Conservation (phyloP, 2,329 filamentous ascomycete species). For the Mycosphaerelloides madeirae region DNA sequence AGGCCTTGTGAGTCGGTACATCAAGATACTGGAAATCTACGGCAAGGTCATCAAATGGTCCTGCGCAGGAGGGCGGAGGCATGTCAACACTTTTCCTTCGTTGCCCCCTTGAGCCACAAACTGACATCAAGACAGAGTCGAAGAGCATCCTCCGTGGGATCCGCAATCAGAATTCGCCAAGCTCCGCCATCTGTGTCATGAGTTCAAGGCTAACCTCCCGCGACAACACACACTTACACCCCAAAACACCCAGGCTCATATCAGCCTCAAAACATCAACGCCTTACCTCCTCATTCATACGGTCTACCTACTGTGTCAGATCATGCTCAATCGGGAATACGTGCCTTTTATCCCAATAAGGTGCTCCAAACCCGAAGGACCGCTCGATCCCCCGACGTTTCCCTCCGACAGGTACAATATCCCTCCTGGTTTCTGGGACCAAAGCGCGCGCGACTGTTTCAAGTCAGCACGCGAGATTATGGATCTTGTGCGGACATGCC, state of each 20-base stretch:
- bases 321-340: slow-evolving; percentile 65
- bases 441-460: slow-evolving; percentile 60
- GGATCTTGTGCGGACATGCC: slow-evolving; percentile 59
- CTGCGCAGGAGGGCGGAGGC: slow-evolving; percentile 55
- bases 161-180: slow-evolving; percentile 50
- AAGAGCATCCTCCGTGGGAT: slow-evolving; percentile 58
- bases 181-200: slow-evolving; percentile 49
- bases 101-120: too few species aligned
- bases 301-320: slow-evolving; percentile 59
- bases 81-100: slow-evolving; percentile 21
- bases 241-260: slow-evolving; percentile 61
- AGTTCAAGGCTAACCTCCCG: slow-evolving; percentile 54
- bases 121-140: slow-evolving; percentile 34
- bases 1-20: slow-evolving; percentile 47
- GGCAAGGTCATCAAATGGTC: slow-evolving; percentile 55
- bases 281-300: slow-evolving; percentile 65
- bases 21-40: slow-evolving; percentile 52
- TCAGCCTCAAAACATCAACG: slow-evolving; percentile 58
- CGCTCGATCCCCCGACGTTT: slow-evolving; percentile 57
- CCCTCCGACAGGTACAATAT: slow-evolving; percentile 43
- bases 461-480: slow-evolving; percentile 59
- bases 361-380: slow-evolving; percentile 49
- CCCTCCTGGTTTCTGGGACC: slow-evolving; percentile 57
- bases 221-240: slow-evolving; percentile 54
- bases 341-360: slow-evolving; percentile 60